Conservation (phyloP, 2,329 filamentous ascomycete genomes). For the Myrmaecium sp. region DNA sequence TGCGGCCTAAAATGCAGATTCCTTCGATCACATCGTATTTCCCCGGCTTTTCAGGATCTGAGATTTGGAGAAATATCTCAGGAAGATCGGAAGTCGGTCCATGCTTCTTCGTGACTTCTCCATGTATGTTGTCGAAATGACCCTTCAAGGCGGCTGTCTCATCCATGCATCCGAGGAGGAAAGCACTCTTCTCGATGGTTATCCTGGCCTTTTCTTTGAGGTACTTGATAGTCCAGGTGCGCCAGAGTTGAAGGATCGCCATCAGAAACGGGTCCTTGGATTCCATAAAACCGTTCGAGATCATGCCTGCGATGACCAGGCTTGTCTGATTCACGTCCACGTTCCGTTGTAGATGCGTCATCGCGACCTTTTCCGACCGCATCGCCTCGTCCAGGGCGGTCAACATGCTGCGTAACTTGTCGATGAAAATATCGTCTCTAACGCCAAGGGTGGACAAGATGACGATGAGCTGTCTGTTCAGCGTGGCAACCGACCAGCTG, state of each 20-base stretch:
- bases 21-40: conserved; percentile 53
- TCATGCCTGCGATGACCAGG: conserved; percentile 54
- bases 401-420: conserved; percentile 52
- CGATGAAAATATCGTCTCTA: conserved; percentile 44
- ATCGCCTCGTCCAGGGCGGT: conserved; percentile 53
- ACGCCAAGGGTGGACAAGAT: conserved; percentile 72
- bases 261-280: conserved; percentile 62
- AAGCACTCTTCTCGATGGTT: conserved; percentile 64
- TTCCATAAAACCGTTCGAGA: conserved; percentile 63
- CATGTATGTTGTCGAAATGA: conserved; percentile 37
- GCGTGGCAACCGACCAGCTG: conserved; percentile 54
- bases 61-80: conserved; percentile 79
- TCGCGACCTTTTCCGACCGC: conserved; percentile 44
- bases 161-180: conserved; percentile 75
- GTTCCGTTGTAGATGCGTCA: conserved; percentile 52
- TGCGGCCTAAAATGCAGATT: conserved; percentile 70
- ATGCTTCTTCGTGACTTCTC: conserved; percentile 28
- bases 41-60: conserved; percentile 34
- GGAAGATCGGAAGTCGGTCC: conserved; percentile 36
- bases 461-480: conserved; percentile 81
- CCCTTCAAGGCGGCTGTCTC: conserved; percentile 64
- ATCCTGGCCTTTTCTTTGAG: conserved; percentile 89
- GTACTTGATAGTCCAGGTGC: conserved; percentile 73
- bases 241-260: conserved; percentile 69
- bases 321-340: conserved; percentile 78